Base-by-base conservation (phyloP, 371 early-diverging fungal genomes). In the Actinomucor elegans region DNA sequence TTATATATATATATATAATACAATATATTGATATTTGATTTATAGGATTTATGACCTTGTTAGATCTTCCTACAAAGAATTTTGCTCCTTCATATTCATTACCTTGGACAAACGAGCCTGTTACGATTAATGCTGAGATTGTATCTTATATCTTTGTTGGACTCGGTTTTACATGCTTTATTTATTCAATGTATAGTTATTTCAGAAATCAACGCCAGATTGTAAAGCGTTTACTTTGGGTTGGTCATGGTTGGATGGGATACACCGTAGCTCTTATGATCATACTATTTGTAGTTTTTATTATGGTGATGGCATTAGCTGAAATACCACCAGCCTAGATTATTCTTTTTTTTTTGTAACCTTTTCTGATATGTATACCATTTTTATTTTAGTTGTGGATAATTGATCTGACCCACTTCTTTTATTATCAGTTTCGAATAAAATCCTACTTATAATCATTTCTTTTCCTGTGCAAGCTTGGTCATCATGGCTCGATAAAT, bases 201-300 rank as follows among this genome's bases (percentile, higher is more conserved):
- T 69, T 75, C 27, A 61, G 58, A 37, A 75, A 75, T 21, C 69
- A 71, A 37, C 37, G 48, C 14, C 65, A 59, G 17, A 69, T 75
- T 41, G 57, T 71, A 0, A 56, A 61, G 4, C 48, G 70, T 10
- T 36, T 65, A 28, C 41, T 69, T 12, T 49, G 58, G 42, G 75
- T 75, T 10, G 72, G 75, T 8, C 72, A 71, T 12, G 72, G 75
- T 8, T 69, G 72, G 69, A 28, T 59, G 5, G 75, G 69, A 5
- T 75, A 75, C 41, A 34, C 57, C n/a, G 53, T 71, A 44, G 67
- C 72, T 2, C 23, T 57, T 2, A 7, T 71, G 28, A 75, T 69
- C 5, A 67, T 59, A 42, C 3, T 67, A 1, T 75, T 75, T 67
- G 67, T 61, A 12, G 57, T 61, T 17, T 71, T 71, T 51, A 46